phyloP scores from a whole-genome alignment of 495 filamentous ascomycete species.

The Hapsidospora chrysogenum region DNA sequence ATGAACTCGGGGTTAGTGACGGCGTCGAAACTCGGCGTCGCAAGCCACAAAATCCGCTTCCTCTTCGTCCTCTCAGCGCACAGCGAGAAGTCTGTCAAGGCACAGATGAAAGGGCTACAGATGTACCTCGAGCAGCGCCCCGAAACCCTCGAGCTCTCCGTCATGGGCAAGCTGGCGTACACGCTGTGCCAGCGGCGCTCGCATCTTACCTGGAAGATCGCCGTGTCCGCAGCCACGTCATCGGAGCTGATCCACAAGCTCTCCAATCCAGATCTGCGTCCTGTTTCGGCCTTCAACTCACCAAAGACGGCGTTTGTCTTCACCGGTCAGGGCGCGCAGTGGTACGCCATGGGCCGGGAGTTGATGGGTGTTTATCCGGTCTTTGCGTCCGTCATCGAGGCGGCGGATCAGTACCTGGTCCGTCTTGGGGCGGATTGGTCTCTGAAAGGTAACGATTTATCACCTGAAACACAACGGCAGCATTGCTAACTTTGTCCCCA shows the following conservation, averaged over 20 bases:
- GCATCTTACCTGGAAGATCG: slow-evolving; percentile 4
- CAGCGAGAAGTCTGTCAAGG: slow-evolving; percentile 1
- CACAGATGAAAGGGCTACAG: slow-evolving; percentile 14
- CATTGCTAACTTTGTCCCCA: no score
- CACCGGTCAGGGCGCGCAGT: slow-evolving; percentile 23
- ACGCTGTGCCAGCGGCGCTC: no score
- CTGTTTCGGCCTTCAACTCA: slow-evolving; percentile 8
- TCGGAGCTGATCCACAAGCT: slow-evolving; percentile 3
- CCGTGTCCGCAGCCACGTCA: slow-evolving; percentile 1
- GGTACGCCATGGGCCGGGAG: slow-evolving; percentile 30
- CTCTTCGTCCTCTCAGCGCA: slow-evolving; percentile 4
- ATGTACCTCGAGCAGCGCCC: slow-evolving; percentile 14
- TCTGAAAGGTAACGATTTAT: no score
- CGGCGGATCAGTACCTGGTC: slow-evolving; percentile 9
- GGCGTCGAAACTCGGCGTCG: neutral
- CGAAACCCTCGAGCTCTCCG: slow-evolving; percentile 7
- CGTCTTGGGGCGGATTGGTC: slow-evolving; percentile 7
- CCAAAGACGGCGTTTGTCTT: slow-evolving; percentile 11
- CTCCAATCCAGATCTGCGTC: neutral
- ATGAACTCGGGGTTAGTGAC: no score
- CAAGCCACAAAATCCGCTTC: no score
- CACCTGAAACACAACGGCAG: slow-evolving; percentile 5
- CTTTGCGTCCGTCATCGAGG: slow-evolving; percentile 10
- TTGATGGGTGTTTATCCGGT: slow-evolving; percentile 13
- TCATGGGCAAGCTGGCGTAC: slow-evolving; percentile 1